Percentiles rank a stretch among this genome's conserved stretches.
Conservation (phyloP, 306 rosid species). For the Calophaca sinica region DNA sequence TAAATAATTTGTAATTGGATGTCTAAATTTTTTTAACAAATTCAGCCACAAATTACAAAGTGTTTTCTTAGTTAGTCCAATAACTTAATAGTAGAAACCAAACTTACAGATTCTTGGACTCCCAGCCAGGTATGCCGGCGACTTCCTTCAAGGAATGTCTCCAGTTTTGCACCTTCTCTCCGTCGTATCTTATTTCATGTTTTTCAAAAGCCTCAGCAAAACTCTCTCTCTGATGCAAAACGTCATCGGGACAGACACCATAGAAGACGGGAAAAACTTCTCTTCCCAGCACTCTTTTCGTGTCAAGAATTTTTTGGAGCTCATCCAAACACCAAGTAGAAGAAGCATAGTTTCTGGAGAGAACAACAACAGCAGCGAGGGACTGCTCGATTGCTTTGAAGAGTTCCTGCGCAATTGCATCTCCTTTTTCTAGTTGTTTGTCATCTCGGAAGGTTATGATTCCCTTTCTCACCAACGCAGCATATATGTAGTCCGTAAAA, state of each 20-base stretch:
- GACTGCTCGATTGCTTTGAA: constrained; percentile 1
- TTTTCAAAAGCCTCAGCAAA: constrained; percentile 8
- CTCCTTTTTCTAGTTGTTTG: constrained; percentile 5
- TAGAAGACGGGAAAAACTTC: constrained; percentile 38
- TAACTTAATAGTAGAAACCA: neutral
- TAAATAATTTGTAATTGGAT: no score
- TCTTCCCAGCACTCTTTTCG: neutral
- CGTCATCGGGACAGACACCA: constrained; percentile 7
- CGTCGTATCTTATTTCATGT: constrained; percentile 7
- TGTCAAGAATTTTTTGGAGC: constrained; percentile 32
- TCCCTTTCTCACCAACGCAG: no score
- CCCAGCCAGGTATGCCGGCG: constrained; percentile 12
- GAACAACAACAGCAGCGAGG: neutral
- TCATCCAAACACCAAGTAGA: no score
- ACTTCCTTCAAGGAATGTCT: neutral
- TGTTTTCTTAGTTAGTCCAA: no score
- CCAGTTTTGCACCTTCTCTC: constrained; percentile 14
- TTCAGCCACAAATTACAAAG: no score
- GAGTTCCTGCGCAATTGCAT: neutral
- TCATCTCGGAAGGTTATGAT: no score
- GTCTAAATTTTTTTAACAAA: no score
- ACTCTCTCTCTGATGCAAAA: constrained; percentile 31
- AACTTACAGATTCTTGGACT: constrained; percentile 11
- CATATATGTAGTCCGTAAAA: no score
- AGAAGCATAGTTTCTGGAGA: no score